Percentiles rank a stretch among this genome's conserved stretches.
Conservation (phyloP, 1,284 basidiomycete genomes). For the Puccinia hordei region DNA sequence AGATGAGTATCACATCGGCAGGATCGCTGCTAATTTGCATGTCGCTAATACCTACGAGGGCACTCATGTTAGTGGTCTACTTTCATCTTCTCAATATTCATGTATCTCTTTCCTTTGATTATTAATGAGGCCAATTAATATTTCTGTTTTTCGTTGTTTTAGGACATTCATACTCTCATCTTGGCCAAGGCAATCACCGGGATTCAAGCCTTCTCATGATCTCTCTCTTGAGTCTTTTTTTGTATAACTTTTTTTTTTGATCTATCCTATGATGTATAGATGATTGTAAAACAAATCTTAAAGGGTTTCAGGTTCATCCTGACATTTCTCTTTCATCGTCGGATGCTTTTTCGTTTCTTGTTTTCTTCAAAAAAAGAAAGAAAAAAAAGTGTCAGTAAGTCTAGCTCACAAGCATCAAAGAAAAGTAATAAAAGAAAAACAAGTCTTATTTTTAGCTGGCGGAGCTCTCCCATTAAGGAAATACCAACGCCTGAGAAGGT, state of each 20-base stretch:
- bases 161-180: slow-evolving; percentile 50
- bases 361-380: not conserved
- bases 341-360: no score
- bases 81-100: not conserved
- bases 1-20: slow-evolving; percentile 73
- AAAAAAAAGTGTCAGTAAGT: no score
- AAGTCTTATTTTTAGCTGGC: no score
- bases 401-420: no score
- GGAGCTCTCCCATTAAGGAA: no score
- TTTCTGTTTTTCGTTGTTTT: slow-evolving; percentile 1
- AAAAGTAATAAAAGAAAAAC: no score
- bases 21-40: slow-evolving; percentile 87
- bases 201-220: slow-evolving; percentile 41
- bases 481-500: no score
- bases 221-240: not conserved
- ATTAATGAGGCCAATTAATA: not conserved
- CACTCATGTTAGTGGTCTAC: slow-evolving; percentile 54
- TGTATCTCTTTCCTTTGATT: not conserved
- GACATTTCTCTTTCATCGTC: not conserved
- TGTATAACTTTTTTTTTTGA: not conserved
- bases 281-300: slow-evolving; percentile 4
- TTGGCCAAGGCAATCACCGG: slow-evolving; percentile 49
- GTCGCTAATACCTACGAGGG: slow-evolving; percentile 87
- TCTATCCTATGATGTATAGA: not conserved
- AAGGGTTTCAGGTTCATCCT: no score